A percentile compares a stretch with the other conserved stretches of the same genome.
phyloP scores from a whole-genome alignment of 2,329 filamentous ascomycete genomes.

The Fusarium sp. region DNA sequence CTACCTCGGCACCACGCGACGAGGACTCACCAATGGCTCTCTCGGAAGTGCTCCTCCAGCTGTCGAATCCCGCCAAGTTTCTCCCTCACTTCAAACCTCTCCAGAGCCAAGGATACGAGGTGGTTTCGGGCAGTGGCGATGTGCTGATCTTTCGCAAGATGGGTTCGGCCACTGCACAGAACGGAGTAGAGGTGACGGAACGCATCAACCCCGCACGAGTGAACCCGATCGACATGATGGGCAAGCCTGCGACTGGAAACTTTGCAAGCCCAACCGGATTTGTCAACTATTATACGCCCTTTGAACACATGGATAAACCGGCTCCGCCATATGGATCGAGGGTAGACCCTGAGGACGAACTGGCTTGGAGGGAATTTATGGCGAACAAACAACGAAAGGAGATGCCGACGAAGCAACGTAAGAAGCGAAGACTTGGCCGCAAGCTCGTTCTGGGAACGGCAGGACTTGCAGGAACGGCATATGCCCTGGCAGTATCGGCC shows the following conservation, averaged over 20 bases:
- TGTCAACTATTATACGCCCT: constrained; percentile 68
- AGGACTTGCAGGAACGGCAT: constrained; percentile 67
- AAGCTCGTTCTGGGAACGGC: constrained; percentile 65
- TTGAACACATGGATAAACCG: constrained; percentile 45
- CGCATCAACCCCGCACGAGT: constrained; percentile 40
- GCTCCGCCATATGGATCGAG: constrained; percentile 53
- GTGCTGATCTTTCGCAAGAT: constrained; percentile 76
- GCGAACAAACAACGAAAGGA: constrained; percentile 50
- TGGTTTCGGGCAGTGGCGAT: constrained; percentile 72
- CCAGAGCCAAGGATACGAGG: constrained; percentile 73
- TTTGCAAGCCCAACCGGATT: constrained; percentile 76
- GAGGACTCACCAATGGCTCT: constrained; percentile 65
- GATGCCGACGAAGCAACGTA: constrained; percentile 45
- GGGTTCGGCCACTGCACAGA: constrained; percentile 40
- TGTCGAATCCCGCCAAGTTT: constrained; percentile 74
- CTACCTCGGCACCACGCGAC: constrained; percentile 65
- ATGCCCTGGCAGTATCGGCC: constrained; percentile 68
- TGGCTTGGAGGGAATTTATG: constrained; percentile 58
- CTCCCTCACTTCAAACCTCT: constrained; percentile 71
- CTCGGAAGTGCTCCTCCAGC: constrained; percentile 68
- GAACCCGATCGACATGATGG: constrained; percentile 72
- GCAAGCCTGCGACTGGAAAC: constrained; percentile 61
- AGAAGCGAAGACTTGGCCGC: constrained; percentile 57
- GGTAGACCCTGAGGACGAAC: constrained; percentile 60
- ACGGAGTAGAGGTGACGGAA: background rate